Base-by-base conservation (phyloP, 768 basidiomycete genomes). In the Trametopsis cervina region DNA sequence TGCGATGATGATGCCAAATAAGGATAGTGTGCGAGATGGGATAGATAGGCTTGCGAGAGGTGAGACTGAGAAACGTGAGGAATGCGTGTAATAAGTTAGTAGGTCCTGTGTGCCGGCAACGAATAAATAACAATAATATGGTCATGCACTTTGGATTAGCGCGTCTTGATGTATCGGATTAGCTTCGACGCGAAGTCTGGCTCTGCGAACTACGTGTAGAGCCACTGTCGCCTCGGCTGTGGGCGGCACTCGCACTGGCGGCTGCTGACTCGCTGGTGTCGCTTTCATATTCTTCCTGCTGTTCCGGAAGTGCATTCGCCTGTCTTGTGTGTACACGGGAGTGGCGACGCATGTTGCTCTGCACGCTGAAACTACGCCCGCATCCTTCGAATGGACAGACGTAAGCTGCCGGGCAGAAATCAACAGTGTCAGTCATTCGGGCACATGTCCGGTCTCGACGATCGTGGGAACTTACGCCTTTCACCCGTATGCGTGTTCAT, bases 341-440 rank as follows among this genome's bases (percentile, higher is more conserved):
- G 63, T 90, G 88, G 49, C 88, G 74, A 53, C 88, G 83, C 88
- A 90, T 90, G 69, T 90, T 90, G 65, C 85, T 89, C 60, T 89
- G 78, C 42, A 89, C 88, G 59, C 85, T 88, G 66, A 90, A 90
- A 61, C 82, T 80, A 38, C 87, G 82, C 5, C 83, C 83, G 66
- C 88, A 90, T 50, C 77, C 77, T 54, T 82, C 77, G 44, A 80
- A 76, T 15, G 87, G 81, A 62, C 88, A 90, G 38, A 74, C 68
- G 65, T 85, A 89, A 7, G 88, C 88, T 89, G 61, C 49, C 52
- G 40, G 39, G 52, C 54, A 59, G 29, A 44, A 51, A 51, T 38
- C 38, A 36, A 53, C 25, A 37, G 18, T n/a, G n/a, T n/a, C n/a
- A n/a, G n/a, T n/a, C n/a, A n/a, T n/a, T n/a, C n/a, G n/a, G n/a